Conservation (phyloP, 2,329 filamentous ascomycete species). For the Lasiodiplodia gonubiensis region DNA sequence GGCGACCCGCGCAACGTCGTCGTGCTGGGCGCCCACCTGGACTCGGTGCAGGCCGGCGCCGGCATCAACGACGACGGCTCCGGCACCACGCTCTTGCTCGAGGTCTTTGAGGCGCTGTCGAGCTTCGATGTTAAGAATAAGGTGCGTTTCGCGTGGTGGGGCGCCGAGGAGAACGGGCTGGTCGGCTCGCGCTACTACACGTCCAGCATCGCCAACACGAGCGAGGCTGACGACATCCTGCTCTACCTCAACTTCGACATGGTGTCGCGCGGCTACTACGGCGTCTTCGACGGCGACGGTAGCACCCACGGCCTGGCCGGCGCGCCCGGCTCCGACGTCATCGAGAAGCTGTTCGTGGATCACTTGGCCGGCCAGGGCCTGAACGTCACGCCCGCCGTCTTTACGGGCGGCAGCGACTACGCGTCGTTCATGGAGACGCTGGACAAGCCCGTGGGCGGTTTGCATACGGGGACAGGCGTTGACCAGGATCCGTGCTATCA, state of each 20-base stretch:
- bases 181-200: conserved; percentile 62
- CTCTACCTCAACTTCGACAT: conserved; percentile 75
- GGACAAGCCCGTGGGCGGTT: conserved; percentile 45
- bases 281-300: conserved; percentile 37
- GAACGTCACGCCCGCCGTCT: conserved; percentile 37
- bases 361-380: conserved; percentile 38
- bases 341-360: conserved; percentile 42
- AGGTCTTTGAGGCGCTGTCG: conserved; percentile 65
- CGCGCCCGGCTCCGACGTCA: conserved; percentile 41
- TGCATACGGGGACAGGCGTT: conserved; percentile 42
- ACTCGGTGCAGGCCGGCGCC: conserved; percentile 57
- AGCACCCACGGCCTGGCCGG: conserved; percentile 34
- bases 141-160: conserved; percentile 72
- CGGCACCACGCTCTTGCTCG: conserved; percentile 60
- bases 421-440: conserved; percentile 43
- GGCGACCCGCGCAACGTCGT: conserved; percentile 63
- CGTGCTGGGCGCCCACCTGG: conserved; percentile 32
- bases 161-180: conserved; percentile 70
- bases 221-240: conserved; percentile 68
- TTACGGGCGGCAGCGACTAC: conserved; percentile 43
- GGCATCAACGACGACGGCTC: conserved; percentile 58
- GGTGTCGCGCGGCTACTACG: conserved; percentile 38
- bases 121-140: conserved; percentile 67
- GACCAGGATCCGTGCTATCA: conserved; percentile 47
- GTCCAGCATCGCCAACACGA: conserved; percentile 32